A percentile compares a stretch with the other conserved stretches of the same genome.
These are phyloP conservation scores for Gardenia jasminoides DNA, from an alignment of 257 asterid species.

Conservation along the genomic window DNA sequence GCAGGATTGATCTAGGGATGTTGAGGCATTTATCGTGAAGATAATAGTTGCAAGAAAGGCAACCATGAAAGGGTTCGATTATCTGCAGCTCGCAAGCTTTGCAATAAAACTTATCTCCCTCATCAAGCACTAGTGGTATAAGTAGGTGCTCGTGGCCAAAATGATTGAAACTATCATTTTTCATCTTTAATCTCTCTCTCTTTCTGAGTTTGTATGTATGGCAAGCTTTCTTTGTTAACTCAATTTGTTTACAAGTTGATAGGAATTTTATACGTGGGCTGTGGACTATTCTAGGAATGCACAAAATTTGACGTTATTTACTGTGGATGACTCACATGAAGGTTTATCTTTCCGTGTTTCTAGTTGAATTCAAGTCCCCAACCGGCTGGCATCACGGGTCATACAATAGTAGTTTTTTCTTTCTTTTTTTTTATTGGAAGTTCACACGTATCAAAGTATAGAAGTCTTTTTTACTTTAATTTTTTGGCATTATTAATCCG, in stretches of 20 bases:
- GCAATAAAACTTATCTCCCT: slow-evolving; percentile 36
- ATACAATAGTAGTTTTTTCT: too few species aligned
- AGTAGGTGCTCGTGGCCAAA: slow-evolving; percentile 56
- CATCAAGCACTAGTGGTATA: slow-evolving; percentile 17
- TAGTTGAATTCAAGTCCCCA: too few species aligned
- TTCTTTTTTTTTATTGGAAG: too few species aligned
- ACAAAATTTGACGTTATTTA: neutral
- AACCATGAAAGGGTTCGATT: slow-evolving; percentile 23
- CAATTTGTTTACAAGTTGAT: too few species aligned
- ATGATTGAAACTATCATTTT: slow-evolving; percentile 25
- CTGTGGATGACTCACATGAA: neutral
- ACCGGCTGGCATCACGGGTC: too few species aligned
- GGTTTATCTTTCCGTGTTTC: neutral
- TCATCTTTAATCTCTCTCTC: neutral
- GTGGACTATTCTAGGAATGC: neutral
- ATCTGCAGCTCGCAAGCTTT: slow-evolving; percentile 47
- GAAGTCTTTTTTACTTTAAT: too few species aligned
- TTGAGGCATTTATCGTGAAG: slow-evolving; percentile 52
- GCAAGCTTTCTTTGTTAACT: too few species aligned
- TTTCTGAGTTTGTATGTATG: too few species aligned
- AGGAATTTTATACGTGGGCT: neutral
- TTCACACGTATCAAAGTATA: too few species aligned
- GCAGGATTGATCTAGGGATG: slow-evolving; percentile 50
- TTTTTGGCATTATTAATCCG: too few species aligned
- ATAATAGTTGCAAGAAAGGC: slow-evolving; percentile 45